Evolutionary conservation across 805 yeast genomes (phyloP).

Genomic region (Candida corydali): DNA sequence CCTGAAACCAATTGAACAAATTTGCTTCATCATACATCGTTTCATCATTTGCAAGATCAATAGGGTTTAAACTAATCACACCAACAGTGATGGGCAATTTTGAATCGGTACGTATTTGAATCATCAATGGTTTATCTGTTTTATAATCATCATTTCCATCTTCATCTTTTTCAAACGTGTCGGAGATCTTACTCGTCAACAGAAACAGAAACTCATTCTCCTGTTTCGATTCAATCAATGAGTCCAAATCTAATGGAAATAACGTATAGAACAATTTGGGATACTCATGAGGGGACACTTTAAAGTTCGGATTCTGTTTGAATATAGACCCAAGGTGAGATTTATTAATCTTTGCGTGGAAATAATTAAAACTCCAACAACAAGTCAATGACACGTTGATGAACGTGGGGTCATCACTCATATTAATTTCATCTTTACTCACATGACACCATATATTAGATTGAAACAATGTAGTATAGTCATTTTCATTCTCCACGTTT

Average conservation of each 20-base stretch:
- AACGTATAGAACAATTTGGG: conserved; percentile 10
- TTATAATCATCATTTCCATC: conserved; percentile 17
- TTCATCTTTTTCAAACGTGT: conserved; percentile 17
- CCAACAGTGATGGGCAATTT: conserved; percentile 25
- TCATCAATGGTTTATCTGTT: conserved; percentile 12
- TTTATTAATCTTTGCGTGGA: conserved; percentile 13
- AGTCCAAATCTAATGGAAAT: conserved; percentile 15
- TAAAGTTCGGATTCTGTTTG: conserved; percentile 6
- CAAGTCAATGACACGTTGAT: conserved; percentile 15
- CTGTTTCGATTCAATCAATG: conserved; percentile 6
- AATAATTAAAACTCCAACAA: conserved; percentile 19
- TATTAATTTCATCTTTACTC: conserved; percentile 6
- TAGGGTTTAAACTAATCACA: conserved; percentile 15
- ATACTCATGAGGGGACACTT: conserved; percentile 6
- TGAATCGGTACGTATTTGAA: conserved; percentile 19
- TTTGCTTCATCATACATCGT: conserved; percentile 13
- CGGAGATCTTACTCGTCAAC: conserved; percentile 18
- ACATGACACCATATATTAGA: conserved; percentile 17
- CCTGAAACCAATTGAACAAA: conserved; percentile 25
- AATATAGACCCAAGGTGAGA: conserved; percentile 7
- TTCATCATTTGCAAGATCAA: conserved; percentile 16
- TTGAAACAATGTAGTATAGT: conserved; percentile 11
- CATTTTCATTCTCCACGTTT: conserved; percentile 14
- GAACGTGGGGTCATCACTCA: conserved; percentile 8
- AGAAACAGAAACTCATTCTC: conserved; percentile 9